Percentiles rank a stretch among this genome's conserved stretches.
These are phyloP conservation scores for Oryza coarctata DNA, from an alignment of 176 grass and related monocot species.

Conservation along the genomic window DNA sequence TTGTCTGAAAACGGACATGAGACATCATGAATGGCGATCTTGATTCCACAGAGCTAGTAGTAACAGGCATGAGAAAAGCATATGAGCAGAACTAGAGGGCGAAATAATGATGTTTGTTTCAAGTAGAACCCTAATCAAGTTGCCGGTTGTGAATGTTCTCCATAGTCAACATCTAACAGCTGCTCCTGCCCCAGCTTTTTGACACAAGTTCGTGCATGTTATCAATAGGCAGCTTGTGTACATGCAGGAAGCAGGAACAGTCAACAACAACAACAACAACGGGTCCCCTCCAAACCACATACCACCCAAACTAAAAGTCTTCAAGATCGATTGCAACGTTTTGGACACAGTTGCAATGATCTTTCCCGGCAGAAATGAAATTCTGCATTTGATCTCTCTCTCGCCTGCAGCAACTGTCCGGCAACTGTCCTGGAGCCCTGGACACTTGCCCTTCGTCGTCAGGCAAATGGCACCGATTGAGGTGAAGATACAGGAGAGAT, in stretches of 20 bases:
- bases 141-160: slow-evolving; percentile 7
- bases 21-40: slow-evolving; percentile 12
- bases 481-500: too few species aligned
- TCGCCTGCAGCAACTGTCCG: background rate
- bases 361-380: background rate
- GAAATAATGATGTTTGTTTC: background rate
- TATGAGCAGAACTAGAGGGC: background rate
- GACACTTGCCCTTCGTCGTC: background rate
- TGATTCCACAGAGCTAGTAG: background rate
- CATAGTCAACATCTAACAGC: slow-evolving; percentile 42
- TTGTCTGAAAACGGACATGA: background rate
- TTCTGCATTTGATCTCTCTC: background rate
- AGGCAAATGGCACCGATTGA: background rate
- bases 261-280: background rate
- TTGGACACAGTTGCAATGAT: background rate
- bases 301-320: background rate
- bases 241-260: background rate
- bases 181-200: slow-evolving; percentile 23
- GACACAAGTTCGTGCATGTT: background rate
- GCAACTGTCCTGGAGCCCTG: background rate
- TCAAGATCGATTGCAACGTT: slow-evolving; percentile 8
- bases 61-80: background rate
- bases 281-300: background rate
- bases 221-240: background rate
- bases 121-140: background rate